These are phyloP conservation scores for Adansonia digitata DNA, from an alignment of 345 rosid species.

Conservation along the genomic window DNA sequence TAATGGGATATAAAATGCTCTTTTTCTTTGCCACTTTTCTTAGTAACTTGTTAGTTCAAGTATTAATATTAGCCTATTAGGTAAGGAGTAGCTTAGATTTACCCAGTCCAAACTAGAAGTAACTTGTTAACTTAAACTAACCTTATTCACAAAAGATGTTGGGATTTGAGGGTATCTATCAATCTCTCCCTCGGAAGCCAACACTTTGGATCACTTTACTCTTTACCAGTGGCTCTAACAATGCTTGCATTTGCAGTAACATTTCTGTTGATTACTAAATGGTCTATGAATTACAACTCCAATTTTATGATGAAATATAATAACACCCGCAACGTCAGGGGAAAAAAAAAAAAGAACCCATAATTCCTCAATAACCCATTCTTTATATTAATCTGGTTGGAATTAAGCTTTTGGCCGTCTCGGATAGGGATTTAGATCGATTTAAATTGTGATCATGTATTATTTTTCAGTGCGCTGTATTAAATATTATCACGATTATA, in stretches of 20 bases:
- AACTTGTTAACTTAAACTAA: neutral
- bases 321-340: no score
- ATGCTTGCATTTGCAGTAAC: neutral
- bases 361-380: no score
- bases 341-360: no score
- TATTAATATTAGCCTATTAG: neutral
- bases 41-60: neutral
- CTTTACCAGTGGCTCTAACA: neutral
- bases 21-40: neutral
- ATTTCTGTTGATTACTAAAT: neutral
- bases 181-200: neutral
- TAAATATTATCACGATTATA: no score
- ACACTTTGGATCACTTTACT: neutral
- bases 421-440: no score
- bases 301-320: no score
- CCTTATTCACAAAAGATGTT: no score
- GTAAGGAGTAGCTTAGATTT: neutral
- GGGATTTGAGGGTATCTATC: neutral
- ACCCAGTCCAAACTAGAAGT: neutral
- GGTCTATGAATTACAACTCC: neutral
- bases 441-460: no score
- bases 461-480: no score
- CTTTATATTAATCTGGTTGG: no score
- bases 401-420: no score
- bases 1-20: no score